Evolutionary conservation across 225 moss, liverwort and hornwort species (phyloP).

Genomic region (Lunularia cruciata): DNA sequence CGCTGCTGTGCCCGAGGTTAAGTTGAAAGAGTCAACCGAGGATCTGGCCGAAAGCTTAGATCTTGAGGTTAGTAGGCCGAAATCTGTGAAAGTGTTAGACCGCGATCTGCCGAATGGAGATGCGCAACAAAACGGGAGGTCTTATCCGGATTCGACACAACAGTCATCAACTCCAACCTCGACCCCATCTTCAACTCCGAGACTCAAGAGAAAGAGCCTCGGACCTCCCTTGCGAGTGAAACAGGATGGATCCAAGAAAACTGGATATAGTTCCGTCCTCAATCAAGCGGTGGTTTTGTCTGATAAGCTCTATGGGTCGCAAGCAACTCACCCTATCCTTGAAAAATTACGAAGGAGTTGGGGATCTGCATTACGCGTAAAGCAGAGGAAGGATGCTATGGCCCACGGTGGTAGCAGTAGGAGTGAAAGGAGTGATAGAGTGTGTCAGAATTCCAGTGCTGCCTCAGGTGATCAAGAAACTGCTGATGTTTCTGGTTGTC

Average conservation of each 20-base stretch:
- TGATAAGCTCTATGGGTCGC: conserved; percentile 28
- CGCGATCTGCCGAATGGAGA: conserved; percentile 16
- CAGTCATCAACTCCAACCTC: conserved; percentile 14
- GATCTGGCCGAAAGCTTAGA: conserved; percentile 6
- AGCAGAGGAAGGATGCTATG: conserved; percentile 44
- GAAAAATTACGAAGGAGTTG: conserved; percentile 78
- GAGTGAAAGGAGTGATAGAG: conserved; percentile 4
- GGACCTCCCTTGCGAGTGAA: conserved; percentile 71
- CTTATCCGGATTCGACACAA: conserved; percentile 20
- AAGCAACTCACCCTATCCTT: conserved; percentile 39
- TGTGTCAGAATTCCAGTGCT: conserved; percentile 16
- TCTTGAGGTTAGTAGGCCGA: conserved; percentile 6
- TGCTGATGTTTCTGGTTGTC: neutral
- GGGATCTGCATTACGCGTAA: conserved; percentile 84
- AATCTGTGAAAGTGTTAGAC: conserved; percentile 16
- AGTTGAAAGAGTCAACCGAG: conserved; percentile 12
- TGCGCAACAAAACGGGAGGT: neutral
- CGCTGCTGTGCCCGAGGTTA: conserved; percentile 3
- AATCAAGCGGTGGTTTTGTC: conserved; percentile 11
- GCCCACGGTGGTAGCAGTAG: conserved; percentile 3
- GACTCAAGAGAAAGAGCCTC: conserved; percentile 59
- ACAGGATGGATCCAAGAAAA: conserved; percentile 47
- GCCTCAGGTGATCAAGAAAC: conserved; percentile 5
- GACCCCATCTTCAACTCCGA: conserved; percentile 26
- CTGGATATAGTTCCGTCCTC: conserved; percentile 3